phyloP scores from a whole-genome alignment of 306 rosid species.

The Calophaca sinica region DNA sequence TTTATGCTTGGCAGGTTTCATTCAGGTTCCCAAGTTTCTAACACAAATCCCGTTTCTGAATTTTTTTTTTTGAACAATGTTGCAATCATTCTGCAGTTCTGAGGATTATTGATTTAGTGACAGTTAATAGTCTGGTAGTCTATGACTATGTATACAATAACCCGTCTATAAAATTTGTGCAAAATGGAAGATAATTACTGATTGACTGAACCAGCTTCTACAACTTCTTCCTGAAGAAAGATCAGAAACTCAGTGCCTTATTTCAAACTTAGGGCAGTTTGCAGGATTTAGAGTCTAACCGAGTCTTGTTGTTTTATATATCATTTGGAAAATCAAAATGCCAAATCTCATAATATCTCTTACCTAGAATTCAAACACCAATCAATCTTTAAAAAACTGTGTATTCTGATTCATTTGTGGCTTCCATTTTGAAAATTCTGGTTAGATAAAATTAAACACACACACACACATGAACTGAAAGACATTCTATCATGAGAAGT shows the following conservation, averaged over 20 bases:
- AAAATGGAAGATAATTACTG: constrained; percentile 26
- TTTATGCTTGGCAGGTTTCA: constrained; percentile 12
- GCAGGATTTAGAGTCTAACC: constrained; percentile 24
- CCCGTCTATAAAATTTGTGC: background rate
- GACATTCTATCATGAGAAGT: background rate
- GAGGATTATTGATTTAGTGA: constrained; percentile 4
- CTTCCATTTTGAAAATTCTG: constrained; percentile 17
- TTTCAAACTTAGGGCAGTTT: constrained; percentile 38
- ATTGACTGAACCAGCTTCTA: constrained; percentile 27
- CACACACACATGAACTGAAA: constrained; percentile 1
- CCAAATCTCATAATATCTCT: constrained; percentile 23
- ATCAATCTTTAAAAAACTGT: background rate
- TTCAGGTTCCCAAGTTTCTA: constrained; percentile 32
- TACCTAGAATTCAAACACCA: constrained; percentile 6
- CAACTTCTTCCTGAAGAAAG: constrained; percentile 7
- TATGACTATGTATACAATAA: background rate
- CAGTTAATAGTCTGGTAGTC: background rate
- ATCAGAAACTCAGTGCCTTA: background rate
- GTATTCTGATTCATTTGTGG: constrained; percentile 15
- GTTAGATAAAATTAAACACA: constrained; percentile 12
- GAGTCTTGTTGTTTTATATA: background rate
- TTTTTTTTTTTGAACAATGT: background rate
- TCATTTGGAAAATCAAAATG: constrained; percentile 27
- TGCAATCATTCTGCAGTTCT: constrained; percentile 7
- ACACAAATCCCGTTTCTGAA: constrained; percentile 10